Evolutionary conservation across 495 filamentous ascomycete species (phyloP), one percentile per base, ranked within the genome.

Genomic region (Talaromyces stipitatus): DNA sequence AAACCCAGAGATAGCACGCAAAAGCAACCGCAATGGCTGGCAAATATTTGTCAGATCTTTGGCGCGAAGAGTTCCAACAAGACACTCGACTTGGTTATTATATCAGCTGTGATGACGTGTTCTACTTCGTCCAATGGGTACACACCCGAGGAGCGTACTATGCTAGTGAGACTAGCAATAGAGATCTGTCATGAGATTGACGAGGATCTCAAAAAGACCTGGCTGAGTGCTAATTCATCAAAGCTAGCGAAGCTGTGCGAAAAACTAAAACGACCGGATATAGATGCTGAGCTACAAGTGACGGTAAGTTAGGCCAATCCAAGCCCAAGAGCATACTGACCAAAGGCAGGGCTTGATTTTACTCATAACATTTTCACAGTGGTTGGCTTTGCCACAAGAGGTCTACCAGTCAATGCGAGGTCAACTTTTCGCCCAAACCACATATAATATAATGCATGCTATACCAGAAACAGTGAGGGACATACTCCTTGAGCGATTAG

Each of bases 21-120:
- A 60, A 57, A 62, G 57, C 41, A 41, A 12, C 66, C 66, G 43
- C 22, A 58, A 16, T 74, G 70, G 72, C 64, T 77, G 30, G 61
- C 71, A 9, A 72, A 65, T 46, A 73, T 77, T 47, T 66, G 62
- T 11, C 66, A 81, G 47, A 79, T 81, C 56, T 82, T 82, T 41
- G 74, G 72, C 4, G 60, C 71, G 1, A 79, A 77, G 52, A 68
- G 72, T 9, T 78, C 72, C 1, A 50, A 69, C 9, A 85, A 84
- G 56, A 85, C 78, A 1, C 61, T 85, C 12, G 75, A 84, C 55
- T 64, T 85, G 32, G 72, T 81, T 3, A 73, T 80, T 2, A 62
- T 83, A 48, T 74, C 73, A 20, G 78, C 77, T 9, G 77, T 83
- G 20, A 72, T 75, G 55, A 76, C 77, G 8, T 83, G 78, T 57